Conservation (phyloP, 768 basidiomycete species). For the Lentinula edodes region DNA sequence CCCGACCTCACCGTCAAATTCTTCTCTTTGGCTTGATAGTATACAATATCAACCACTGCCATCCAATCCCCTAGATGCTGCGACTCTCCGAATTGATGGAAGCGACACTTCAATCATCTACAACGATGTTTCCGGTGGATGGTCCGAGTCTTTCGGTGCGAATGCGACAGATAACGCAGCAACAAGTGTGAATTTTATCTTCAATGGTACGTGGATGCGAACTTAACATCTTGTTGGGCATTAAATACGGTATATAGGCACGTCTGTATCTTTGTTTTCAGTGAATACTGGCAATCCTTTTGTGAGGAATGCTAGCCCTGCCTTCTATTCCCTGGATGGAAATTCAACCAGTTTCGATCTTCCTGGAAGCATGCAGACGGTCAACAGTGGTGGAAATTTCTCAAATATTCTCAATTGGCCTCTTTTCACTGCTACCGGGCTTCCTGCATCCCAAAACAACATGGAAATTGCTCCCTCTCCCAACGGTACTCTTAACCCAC, state of each 20-base stretch:
- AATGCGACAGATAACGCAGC: background rate
- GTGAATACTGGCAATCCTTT: background rate
- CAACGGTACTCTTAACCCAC: background rate
- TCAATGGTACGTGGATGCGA: background rate
- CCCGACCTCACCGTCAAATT: background rate
- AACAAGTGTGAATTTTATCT: background rate
- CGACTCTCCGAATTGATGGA: background rate
- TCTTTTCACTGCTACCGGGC: background rate
- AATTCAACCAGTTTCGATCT: background rate
- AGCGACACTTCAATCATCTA: constrained; percentile 1
- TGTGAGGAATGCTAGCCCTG: background rate
- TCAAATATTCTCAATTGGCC: background rate
- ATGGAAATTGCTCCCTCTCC: background rate
- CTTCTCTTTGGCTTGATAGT: background rate
- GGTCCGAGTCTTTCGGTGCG: background rate
- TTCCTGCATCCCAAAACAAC: background rate
- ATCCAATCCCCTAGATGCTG: background rate
- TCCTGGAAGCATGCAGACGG: background rate
- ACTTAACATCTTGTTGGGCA: background rate
- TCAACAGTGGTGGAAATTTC: background rate
- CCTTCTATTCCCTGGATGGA: background rate
- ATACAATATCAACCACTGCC: background rate
- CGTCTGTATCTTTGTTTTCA: background rate
- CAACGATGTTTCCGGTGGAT: background rate
- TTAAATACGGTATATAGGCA: background rate